These are phyloP conservation scores for Glutinoglossum americanum DNA, from an alignment of 495 filamentous ascomycete genomes.

Conservation along the genomic window DNA sequence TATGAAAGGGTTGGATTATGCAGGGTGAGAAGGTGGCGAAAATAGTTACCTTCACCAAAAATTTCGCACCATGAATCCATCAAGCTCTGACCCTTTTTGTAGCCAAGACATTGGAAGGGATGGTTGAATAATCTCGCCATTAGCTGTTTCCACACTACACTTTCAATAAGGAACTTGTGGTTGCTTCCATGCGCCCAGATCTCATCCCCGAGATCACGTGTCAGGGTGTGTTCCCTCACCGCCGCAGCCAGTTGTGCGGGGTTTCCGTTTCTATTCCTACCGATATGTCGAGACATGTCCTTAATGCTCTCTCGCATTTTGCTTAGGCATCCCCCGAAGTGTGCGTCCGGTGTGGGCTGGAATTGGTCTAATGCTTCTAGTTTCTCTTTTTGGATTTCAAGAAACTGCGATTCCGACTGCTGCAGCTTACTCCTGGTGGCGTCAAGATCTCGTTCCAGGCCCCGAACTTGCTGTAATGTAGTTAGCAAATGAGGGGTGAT, in stretches of 20 bases:
- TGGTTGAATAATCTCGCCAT: background rate
- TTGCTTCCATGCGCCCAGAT: background rate
- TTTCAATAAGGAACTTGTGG: background rate
- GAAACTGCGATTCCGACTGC: background rate
- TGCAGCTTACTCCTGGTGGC: background rate
- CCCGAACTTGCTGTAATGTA: too few relatives aligned
- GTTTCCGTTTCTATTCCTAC: background rate
- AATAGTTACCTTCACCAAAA: too few relatives aligned
- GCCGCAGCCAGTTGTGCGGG: background rate
- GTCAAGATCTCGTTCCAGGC: background rate
- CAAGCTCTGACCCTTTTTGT: background rate
- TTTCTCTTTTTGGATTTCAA: background rate
- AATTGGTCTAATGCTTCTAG: background rate
- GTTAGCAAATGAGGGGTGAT: too few relatives aligned
- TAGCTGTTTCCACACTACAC: background rate
- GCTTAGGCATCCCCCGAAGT: background rate
- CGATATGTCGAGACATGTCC: background rate
- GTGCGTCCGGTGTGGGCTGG: background rate
- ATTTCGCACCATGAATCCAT: background rate
- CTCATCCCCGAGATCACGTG: background rate
- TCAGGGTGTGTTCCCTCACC: background rate
- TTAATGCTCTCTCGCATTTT: background rate
- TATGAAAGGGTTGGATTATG: too few relatives aligned
- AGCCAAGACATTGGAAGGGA: background rate
- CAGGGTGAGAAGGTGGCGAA: too few relatives aligned